Conservation (phyloP, 192 early-diverging fungal genomes). For the Entomortierella parvispora region DNA sequence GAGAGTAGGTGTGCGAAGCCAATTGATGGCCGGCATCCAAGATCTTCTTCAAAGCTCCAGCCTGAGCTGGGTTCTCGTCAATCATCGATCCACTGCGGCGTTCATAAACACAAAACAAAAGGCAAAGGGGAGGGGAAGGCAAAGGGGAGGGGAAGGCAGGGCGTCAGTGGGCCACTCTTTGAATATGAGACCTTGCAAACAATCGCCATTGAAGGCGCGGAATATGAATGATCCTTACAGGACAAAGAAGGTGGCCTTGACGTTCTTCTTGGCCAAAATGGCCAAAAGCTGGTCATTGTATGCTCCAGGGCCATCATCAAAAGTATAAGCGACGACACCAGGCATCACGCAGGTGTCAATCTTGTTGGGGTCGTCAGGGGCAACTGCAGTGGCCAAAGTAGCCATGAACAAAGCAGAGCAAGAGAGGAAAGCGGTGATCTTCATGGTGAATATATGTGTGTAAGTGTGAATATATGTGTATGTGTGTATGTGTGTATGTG, state of each 20-base stretch:
- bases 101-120: too few species aligned
- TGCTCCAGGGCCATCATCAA: constrained; percentile 66
- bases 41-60: constrained; percentile 12
- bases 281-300: constrained; percentile 60
- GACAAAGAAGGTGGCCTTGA: constrained; percentile 74
- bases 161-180: too few species aligned
- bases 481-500: not conserved
- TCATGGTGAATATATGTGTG: constrained; percentile 10
- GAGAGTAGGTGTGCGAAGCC: constrained; percentile 61
- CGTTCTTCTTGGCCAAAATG: constrained; percentile 48
- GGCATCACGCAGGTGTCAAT: constrained; percentile 19
- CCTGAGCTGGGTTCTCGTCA: not conserved
- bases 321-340: constrained; percentile 61
- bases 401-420: constrained; percentile 11
- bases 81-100: constrained; percentile 6
- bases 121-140: not conserved
- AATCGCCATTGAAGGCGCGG: too few species aligned
- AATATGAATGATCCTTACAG: too few species aligned
- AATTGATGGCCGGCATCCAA: constrained; percentile 65
- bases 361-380: not conserved
- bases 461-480: not conserved
- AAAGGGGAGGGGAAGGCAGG: too few species aligned
- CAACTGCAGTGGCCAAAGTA: not conserved
- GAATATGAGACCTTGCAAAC: too few species aligned
- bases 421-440: constrained; percentile 11